A percentile compares a stretch with the other conserved stretches of the same genome.
Conservation (phyloP, 345 rosid species). For the Ceriops tagal region DNA sequence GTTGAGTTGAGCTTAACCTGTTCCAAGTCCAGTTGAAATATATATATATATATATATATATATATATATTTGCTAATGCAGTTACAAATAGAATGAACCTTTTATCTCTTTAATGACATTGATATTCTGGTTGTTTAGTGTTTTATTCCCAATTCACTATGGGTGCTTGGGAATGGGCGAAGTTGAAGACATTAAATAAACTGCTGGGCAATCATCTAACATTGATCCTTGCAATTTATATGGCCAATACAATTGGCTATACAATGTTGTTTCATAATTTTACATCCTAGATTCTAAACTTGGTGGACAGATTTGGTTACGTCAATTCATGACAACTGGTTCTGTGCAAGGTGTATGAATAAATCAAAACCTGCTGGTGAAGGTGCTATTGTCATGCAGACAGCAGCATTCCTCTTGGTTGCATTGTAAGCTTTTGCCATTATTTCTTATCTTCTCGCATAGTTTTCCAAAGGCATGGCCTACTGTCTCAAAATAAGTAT, state of each 20-base stretch:
- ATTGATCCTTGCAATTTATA: background rate
- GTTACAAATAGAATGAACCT: no score
- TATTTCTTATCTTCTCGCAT: background rate
- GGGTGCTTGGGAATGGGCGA: background rate
- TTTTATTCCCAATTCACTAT: background rate
- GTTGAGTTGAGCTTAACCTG: no score
- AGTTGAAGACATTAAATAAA: no score
- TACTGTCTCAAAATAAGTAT: background rate
- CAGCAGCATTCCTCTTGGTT: slow-evolving; percentile 55
- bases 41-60: no score
- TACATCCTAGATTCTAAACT: background rate
- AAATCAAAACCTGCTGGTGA: slow-evolving; percentile 62
- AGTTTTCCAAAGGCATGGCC: background rate
- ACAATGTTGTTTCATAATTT: background rate
- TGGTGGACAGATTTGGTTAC: slow-evolving; percentile 58
- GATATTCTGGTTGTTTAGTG: background rate
- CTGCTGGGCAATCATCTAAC: background rate
- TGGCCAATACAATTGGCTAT: background rate
- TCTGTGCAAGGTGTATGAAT: slow-evolving; percentile 72
- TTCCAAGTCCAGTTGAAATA: no score
- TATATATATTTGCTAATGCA: no score
- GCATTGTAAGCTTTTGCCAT: slow-evolving; percentile 50
- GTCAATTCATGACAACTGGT: slow-evolving; percentile 77
- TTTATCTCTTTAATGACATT: no score
- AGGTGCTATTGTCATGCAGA: slow-evolving; percentile 80